Evolutionary conservation across 1,139 yeast species (phyloP), one percentile per base, ranked within the genome.

Genomic region (Lodderomyces oxycetoniae): DNA sequence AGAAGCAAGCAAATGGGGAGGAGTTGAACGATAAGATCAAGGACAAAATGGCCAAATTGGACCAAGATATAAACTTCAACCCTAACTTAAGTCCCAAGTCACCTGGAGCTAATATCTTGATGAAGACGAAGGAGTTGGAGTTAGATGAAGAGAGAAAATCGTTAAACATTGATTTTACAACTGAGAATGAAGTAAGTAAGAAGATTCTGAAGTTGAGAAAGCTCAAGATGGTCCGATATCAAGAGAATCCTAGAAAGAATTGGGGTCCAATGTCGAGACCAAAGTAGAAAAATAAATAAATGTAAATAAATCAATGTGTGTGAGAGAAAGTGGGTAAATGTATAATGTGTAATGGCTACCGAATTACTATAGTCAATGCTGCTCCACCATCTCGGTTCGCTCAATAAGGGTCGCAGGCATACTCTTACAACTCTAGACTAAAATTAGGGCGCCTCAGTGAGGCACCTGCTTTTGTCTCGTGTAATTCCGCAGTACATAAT

Each of bases 221-320:
- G 45, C 67, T 86, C 41, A 87, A 87, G 59, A 75, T 89, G 54
- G 87, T 87, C 12, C 71, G 96, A 46, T 89, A 72, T 58, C 98
- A 88, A 56, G 88, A 81, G 51, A 89, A 89, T 53, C 98, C 98
- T 9, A 74, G 86, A 2, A 86, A 83, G 57, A 81, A 85, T 54
- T 91, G 98, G 98, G 98, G 98, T 0, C 98, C 96, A 25, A 86
- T 84, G 61, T 77, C 94, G 3, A 76, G 80, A 49, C 91, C 91
- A 23, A 43, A 43, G 24, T 36, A 33, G 22, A 14, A 7, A 11
- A 6, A 16, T 20, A 10, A 8, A 23, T 25, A 25, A 17, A 25
- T 17, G 24, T 8, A 24, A 9, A 24, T 7, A 24, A 6, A 24
- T 24, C 22, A 19, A 7, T 7, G 10, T 7, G 10, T 7, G 22